Base-by-base conservation (phyloP, 306 rosid genomes). In the Lotus japonicus region DNA sequence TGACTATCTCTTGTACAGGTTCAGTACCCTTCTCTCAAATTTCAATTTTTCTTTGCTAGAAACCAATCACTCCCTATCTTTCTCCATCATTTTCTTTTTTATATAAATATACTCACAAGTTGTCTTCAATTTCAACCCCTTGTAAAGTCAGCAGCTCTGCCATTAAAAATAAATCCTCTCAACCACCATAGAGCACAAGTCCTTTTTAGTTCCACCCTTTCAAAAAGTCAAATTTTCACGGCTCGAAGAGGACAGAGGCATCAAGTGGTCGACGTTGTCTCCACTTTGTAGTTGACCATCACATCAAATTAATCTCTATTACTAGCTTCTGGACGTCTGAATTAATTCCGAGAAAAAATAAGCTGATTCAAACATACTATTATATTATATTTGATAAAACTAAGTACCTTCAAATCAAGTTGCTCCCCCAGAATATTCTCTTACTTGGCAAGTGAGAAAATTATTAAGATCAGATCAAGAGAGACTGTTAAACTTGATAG, bases 231-330 rank as follows among this genome's bases (percentile, higher is more conserved):
- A 12, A 21, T 10, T 60, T 65, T 66, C 80, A 55, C 63, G 48
- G 45, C 17, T 15, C 28, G 28, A 72, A 63, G 17, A 60, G 63
- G 78, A 77, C n/a, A 23, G 49, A 14, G 28, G 33, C 58, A 79
- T 19, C 79, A 71, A 74, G 55, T 73, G 39, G 81, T 66, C 12
- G 65, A 42, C 51, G 16, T 15, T 64, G 43, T 44, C 66, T 18
- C 46, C 21, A 16, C 38, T 41, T 9, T 11, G 36, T 3, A 49
- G 81, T 81, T 71, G 88, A 83, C 85, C 73, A 76, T 70, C 15
- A 39, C 18, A 17, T 42, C 23, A 21, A 36, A 21, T 21, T 21
- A 3, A 21, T n/a, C n/a, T n/a, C n/a, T n/a, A n/a, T n/a, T n/a
- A n/a, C 42, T 38, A 26, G 31, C 31, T 26, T 26, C 4, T 26